Evolutionary conservation across 2,329 filamentous ascomycete species (phyloP).

Genomic region (Hymenotorrendiella dingleyae): DNA sequence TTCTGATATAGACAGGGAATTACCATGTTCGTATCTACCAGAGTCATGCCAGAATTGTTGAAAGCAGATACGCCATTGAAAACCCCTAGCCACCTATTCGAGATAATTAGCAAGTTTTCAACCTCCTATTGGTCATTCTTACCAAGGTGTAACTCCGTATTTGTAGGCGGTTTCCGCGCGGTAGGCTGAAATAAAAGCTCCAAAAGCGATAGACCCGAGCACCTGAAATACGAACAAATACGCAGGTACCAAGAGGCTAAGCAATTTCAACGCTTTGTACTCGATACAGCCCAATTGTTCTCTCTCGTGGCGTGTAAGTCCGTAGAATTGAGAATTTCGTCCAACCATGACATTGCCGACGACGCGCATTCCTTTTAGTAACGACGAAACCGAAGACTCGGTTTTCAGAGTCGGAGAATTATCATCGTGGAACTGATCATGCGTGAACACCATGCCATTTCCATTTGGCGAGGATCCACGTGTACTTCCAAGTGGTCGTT

Average conservation of each 20-base stretch:
- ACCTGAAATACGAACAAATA: constrained; percentile 57
- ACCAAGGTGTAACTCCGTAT: constrained; percentile 58
- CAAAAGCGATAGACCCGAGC: constrained; percentile 50
- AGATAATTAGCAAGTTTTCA: not conserved
- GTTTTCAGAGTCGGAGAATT: constrained; percentile 11
- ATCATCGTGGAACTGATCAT: no score
- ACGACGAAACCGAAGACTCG: not conserved
- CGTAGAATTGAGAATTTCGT: constrained; percentile 50
- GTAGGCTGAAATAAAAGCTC: constrained; percentile 54
- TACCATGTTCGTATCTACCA: constrained; percentile 59
- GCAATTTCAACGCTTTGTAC: constrained; percentile 55
- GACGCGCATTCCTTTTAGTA: not conserved
- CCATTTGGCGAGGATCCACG: not conserved
- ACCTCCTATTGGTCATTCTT: not conserved
- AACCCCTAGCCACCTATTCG: constrained; percentile 50
- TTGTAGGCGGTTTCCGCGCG: constrained; percentile 40
- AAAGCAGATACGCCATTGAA: constrained; percentile 65
- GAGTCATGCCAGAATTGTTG: constrained; percentile 65
- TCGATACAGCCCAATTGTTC: constrained; percentile 57
- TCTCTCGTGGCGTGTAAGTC: constrained; percentile 47
- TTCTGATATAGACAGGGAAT: constrained; percentile 9
- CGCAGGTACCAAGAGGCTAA: constrained; percentile 52
- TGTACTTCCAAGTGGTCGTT: not conserved
- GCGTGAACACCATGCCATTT: not conserved
- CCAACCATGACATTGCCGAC: constrained; percentile 32